Percentiles rank a stretch among this genome's conserved stretches.
Conservation (phyloP, 164 flowering plant species). For the Saururus chinensis region DNA sequence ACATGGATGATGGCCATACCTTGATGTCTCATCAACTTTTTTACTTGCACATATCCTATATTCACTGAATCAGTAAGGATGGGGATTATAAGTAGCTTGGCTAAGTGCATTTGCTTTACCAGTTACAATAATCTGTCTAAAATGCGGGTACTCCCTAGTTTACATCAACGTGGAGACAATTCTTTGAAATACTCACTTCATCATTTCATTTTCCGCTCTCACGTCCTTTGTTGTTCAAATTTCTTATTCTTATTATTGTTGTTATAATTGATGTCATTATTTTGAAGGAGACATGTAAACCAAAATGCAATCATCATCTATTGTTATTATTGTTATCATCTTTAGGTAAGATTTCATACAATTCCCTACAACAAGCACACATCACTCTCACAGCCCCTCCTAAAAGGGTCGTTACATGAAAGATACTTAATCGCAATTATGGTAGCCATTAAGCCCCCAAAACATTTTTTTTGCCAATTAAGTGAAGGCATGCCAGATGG, state of each 20-base stretch:
- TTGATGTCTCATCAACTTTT: too few relatives aligned
- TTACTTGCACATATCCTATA: too few relatives aligned
- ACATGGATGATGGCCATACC: too few relatives aligned
- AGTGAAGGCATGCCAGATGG: neutral
- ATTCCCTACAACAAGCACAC: slow-evolving; percentile 1
- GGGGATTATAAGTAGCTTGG: too few relatives aligned
- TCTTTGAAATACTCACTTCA: slow-evolving; percentile 1
- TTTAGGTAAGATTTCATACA: slow-evolving; percentile 13
- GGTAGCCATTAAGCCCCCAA: neutral
- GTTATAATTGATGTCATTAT: slow-evolving; percentile 12
- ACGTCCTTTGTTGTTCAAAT: slow-evolving; percentile 18
- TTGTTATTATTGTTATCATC: slow-evolving; percentile 4
- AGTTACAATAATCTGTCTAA: too few relatives aligned
- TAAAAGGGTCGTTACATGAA: slow-evolving; percentile 1
- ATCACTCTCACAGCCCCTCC: neutral
- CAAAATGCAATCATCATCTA: slow-evolving; percentile 20
- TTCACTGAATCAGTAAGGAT: too few relatives aligned
- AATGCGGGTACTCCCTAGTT: too few relatives aligned
- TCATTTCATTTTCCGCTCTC: slow-evolving; percentile 14
- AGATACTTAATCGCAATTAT: slow-evolving; percentile 2
- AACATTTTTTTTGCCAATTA: neutral
- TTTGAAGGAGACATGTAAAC: slow-evolving; percentile 23
- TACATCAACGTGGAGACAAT: neutral
- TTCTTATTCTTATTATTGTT: slow-evolving; percentile 15
- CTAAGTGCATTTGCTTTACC: too few relatives aligned